A percentile compares a stretch with the other conserved stretches of the same genome.
phyloP scores from a whole-genome alignment of 257 asterid genomes.

The Capsicum chinense region DNA sequence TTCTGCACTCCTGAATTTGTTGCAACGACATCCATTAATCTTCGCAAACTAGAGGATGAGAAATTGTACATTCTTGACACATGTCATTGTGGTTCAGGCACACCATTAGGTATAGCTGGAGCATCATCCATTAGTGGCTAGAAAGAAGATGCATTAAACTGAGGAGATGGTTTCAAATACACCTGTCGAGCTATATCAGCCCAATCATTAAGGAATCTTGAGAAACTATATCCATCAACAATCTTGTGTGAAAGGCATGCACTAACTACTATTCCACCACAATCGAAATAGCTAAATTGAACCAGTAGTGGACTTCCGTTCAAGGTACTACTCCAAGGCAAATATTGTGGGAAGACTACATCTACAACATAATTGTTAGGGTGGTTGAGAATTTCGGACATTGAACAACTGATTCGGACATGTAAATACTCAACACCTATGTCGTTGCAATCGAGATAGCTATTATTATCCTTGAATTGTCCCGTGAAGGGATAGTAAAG shows the following conservation, averaged over 20 bases:
- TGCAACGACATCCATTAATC: background rate
- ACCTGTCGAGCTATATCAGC: background rate
- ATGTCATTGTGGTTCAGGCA: too few relatives aligned
- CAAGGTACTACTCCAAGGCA: too few relatives aligned
- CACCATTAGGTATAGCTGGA: background rate
- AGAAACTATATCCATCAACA: background rate
- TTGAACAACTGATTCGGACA: background rate
- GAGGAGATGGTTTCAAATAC: background rate
- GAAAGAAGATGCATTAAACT: background rate
- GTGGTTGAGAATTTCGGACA: too few relatives aligned
- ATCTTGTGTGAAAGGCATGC: background rate
- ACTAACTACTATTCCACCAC: background rate
- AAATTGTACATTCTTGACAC: background rate
- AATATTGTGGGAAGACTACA: too few relatives aligned
- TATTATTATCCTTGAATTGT: background rate
- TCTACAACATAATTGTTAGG: too few relatives aligned
- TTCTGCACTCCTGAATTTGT: background rate
- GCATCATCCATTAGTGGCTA: background rate
- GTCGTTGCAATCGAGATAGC: conserved; percentile 8
- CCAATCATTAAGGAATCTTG: background rate
- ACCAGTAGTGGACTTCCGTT: too few relatives aligned
- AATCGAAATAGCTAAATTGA: background rate
- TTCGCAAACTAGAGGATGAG: background rate
- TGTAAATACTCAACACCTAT: background rate
- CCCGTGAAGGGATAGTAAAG: conserved; percentile 13